phyloP scores from a whole-genome alignment of 1,284 basidiomycete genomes.

The Xerocomus nothofagi region DNA sequence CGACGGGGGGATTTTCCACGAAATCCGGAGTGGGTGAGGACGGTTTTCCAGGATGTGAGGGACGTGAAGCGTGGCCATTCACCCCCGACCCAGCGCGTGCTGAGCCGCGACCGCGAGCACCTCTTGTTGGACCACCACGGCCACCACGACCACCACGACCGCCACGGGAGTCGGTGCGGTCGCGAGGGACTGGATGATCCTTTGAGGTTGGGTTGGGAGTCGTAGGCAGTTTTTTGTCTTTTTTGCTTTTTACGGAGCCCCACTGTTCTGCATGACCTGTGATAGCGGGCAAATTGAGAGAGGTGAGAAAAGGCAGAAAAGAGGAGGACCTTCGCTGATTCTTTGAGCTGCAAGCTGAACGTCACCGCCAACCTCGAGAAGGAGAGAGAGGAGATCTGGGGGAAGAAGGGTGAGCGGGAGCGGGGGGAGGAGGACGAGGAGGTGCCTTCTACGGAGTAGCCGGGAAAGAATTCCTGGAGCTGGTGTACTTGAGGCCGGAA shows the following conservation, averaged over 20 bases:
- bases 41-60: slow-evolving; percentile 25
- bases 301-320: slow-evolving; percentile 7
- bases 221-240: slow-evolving; percentile 67
- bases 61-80: slow-evolving; percentile 35
- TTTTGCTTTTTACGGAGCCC: slow-evolving; percentile 86
- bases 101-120: slow-evolving; percentile 56
- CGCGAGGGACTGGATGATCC: slow-evolving; percentile 44
- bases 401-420: slow-evolving; percentile 6
- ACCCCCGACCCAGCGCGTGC: slow-evolving; percentile 43
- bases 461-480: slow-evolving; percentile 77
- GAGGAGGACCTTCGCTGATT: slow-evolving; percentile 71
- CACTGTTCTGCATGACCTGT: slow-evolving; percentile 80
- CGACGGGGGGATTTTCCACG: slow-evolving; percentile 17
- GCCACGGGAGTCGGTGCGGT: slow-evolving; percentile 62
- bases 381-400: slow-evolving; percentile 73
- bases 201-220: slow-evolving; percentile 42
- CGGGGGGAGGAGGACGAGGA: slow-evolving; percentile 27
- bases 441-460: slow-evolving; percentile 75
- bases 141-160: slow-evolving; percentile 65
- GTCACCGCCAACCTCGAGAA: slow-evolving; percentile 75
- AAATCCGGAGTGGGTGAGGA: slow-evolving; percentile 24
- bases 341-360: slow-evolving; percentile 70
- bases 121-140: slow-evolving; percentile 59
- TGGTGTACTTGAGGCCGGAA: slow-evolving; percentile 54
- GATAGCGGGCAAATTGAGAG: slow-evolving; percentile 9